phyloP scores from a whole-genome alignment of 1,139 yeast species.

The Lodderomyces elongisporus region DNA sequence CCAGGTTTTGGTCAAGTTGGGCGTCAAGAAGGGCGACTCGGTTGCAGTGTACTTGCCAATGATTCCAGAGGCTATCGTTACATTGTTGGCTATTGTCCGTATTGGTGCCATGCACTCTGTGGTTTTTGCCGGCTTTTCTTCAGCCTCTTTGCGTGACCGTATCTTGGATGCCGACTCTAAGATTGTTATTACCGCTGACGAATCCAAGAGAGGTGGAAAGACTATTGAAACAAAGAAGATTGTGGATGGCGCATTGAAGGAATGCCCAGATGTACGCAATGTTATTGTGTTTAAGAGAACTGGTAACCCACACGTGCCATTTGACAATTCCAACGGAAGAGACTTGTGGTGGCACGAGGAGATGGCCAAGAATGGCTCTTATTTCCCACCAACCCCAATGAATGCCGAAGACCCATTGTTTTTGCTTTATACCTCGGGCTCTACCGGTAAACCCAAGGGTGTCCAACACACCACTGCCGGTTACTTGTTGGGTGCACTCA shows the following conservation, averaged over 20 bases:
- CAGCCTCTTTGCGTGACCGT: constrained; percentile 72
- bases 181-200: constrained; percentile 74
- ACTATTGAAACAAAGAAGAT: constrained; percentile 77
- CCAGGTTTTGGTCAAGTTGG: constrained; percentile 58
- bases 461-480: constrained; percentile 77
- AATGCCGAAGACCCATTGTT: constrained; percentile 59
- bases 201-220: constrained; percentile 78
- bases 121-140: constrained; percentile 78
- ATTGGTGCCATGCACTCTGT: constrained; percentile 82
- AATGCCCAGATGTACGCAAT: constrained; percentile 62
- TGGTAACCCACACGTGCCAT: constrained; percentile 62
- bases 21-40: constrained; percentile 77
- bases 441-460: constrained; percentile 69
- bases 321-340: constrained; percentile 41
- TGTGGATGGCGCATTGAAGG: constrained; percentile 73
- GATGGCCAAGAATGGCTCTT: constrained; percentile 59
- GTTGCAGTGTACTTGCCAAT: constrained; percentile 84
- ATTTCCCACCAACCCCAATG: constrained; percentile 58
- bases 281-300: constrained; percentile 74
- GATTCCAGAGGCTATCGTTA: constrained; percentile 76
- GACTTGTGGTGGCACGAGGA: constrained; percentile 86
- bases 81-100: constrained; percentile 69
- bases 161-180: constrained; percentile 72
- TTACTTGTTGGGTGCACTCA: constrained; percentile 62
- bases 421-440: constrained; percentile 63